Percentiles rank a stretch among this genome's conserved stretches.
Evolutionary conservation across 257 asterid species (phyloP).

Genomic region (Datura wrightii): DNA sequence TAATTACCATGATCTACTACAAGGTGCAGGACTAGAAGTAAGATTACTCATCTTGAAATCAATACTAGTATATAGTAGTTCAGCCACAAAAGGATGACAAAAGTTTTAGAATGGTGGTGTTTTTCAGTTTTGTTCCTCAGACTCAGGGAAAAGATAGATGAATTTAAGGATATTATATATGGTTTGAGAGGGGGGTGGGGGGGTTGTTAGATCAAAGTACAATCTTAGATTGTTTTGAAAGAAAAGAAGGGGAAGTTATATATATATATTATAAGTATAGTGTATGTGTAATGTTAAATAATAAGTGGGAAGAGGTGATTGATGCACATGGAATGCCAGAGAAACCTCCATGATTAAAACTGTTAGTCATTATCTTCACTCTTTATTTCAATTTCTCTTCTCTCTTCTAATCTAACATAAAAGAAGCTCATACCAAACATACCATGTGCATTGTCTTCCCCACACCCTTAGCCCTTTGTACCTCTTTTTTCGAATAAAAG

Average conservation of each 20-base stretch:
- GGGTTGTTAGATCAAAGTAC: constrained; percentile 32
- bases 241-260: constrained; percentile 32
- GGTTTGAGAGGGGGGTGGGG: neutral
- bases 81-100: neutral
- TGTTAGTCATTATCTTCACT: constrained; percentile 58
- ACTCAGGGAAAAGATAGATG: constrained; percentile 34
- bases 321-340: constrained; percentile 96
- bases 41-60: constrained; percentile 46
- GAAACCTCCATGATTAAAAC: constrained; percentile 72
- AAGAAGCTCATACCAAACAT: constrained; percentile 53
- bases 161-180: constrained; percentile 27
- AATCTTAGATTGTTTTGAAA: constrained; percentile 50
- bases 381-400: neutral
- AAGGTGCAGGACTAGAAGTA: constrained; percentile 51
- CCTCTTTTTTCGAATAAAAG: constrained; percentile 34
- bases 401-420: neutral
- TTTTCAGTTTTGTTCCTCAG: constrained; percentile 31
- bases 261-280: neutral
- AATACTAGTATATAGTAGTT: neutral
- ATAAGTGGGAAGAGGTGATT: constrained; percentile 58
- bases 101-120: neutral
- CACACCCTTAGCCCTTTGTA: constrained; percentile 46
- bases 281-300: constrained; percentile 36
- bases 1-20: constrained; percentile 77
- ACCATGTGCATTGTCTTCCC: constrained; percentile 89